Percentiles rank a stretch among this genome's conserved stretches.
Conservation (phyloP, 208 protist species). For the Kentomonas sorsogonicus region DNA sequence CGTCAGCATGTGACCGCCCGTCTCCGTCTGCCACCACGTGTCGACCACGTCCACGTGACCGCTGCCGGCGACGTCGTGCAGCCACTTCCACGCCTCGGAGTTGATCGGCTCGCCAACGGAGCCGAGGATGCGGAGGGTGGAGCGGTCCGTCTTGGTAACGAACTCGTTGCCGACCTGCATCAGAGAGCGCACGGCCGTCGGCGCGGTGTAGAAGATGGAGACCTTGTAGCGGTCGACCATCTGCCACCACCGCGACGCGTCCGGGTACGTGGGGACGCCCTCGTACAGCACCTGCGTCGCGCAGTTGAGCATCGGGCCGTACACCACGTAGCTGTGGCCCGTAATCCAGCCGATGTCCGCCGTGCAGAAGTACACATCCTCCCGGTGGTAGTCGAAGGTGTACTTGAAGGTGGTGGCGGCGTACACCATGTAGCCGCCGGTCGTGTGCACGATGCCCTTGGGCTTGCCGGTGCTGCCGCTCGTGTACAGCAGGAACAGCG, state of each 20-base stretch:
- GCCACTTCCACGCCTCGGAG: slow-evolving; percentile 92
- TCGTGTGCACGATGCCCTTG: slow-evolving; percentile 94
- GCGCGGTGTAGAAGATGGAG: slow-evolving; percentile 96
- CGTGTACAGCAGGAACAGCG: slow-evolving; percentile 97
- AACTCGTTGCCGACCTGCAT: slow-evolving; percentile 76
- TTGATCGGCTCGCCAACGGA: slow-evolving; percentile 97
- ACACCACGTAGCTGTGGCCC: slow-evolving; percentile 96
- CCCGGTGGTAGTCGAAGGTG: slow-evolving; percentile 92
- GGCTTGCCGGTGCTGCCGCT: slow-evolving; percentile 95
- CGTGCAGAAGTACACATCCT: slow-evolving; percentile 93
- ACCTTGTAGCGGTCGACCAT: slow-evolving; percentile 93
- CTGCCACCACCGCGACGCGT: slow-evolving; percentile 83
- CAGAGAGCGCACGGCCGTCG: slow-evolving; percentile 89
- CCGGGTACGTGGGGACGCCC: slow-evolving; percentile 90
- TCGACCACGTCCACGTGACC: slow-evolving; percentile 90
- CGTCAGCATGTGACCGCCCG: slow-evolving; percentile 94
- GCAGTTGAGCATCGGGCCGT: slow-evolving; percentile 95
- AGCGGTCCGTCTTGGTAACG: slow-evolving; percentile 60
- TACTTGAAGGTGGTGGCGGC: slow-evolving; percentile 89
- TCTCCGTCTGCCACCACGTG: slow-evolving; percentile 99
- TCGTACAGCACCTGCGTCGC: slow-evolving; percentile 95
- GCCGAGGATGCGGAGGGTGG: slow-evolving; percentile 88
- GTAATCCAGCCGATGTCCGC: slow-evolving; percentile 94
- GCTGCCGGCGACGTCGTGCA: slow-evolving; percentile 87
- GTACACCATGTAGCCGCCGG: slow-evolving; percentile 93